Conservation (phyloP, 495 filamentous ascomycete genomes). For the Chaetomium cochliodes region DNA sequence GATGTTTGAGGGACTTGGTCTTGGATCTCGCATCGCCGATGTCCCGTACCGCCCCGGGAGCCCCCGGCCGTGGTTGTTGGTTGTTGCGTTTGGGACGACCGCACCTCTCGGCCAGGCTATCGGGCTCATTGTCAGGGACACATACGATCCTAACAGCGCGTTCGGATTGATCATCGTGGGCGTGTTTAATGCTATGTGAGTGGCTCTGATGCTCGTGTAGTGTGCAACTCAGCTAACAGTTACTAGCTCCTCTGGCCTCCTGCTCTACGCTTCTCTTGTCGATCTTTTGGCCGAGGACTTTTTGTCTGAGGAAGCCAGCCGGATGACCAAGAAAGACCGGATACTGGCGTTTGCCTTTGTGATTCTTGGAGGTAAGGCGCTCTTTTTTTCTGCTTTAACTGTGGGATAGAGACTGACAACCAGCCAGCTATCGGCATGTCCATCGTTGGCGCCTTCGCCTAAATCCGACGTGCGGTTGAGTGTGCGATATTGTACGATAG, state of each 20-base stretch:
- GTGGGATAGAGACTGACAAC: slow-evolving; percentile 23
- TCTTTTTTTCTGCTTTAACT: neutral
- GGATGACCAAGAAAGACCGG: slow-evolving; percentile 48
- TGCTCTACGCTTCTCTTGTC: slow-evolving; percentile 61
- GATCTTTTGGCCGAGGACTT: slow-evolving; percentile 65
- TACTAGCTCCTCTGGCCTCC: slow-evolving; percentile 55
- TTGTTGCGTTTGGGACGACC: slow-evolving; percentile 60
- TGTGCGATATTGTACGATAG: neutral
- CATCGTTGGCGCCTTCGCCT: slow-evolving; percentile 39
- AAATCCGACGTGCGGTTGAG: slow-evolving; percentile 14
- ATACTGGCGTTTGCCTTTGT: slow-evolving; percentile 44
- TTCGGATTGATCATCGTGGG: slow-evolving; percentile 66
- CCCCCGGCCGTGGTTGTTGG: slow-evolving; percentile 61
- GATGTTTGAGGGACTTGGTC: slow-evolving; percentile 68
- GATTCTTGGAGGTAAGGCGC: slow-evolving; percentile 43
- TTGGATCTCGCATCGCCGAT: slow-evolving; percentile 61
- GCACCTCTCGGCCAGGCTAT: slow-evolving; percentile 61
- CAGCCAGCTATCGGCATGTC: slow-evolving; percentile 29
- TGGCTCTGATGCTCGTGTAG: neutral
- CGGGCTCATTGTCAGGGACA: slow-evolving; percentile 54
- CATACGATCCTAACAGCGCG: slow-evolving; percentile 63
- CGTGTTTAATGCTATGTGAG: slow-evolving; percentile 65
- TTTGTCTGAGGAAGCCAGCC: slow-evolving; percentile 54
- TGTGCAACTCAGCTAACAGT: slow-evolving; percentile 9
- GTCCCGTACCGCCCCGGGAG: slow-evolving; percentile 51